Percentiles rank a stretch among this genome's conserved stretches.
Conservation (phyloP, 257 asterid genomes). For the Solanum microdontum region DNA sequence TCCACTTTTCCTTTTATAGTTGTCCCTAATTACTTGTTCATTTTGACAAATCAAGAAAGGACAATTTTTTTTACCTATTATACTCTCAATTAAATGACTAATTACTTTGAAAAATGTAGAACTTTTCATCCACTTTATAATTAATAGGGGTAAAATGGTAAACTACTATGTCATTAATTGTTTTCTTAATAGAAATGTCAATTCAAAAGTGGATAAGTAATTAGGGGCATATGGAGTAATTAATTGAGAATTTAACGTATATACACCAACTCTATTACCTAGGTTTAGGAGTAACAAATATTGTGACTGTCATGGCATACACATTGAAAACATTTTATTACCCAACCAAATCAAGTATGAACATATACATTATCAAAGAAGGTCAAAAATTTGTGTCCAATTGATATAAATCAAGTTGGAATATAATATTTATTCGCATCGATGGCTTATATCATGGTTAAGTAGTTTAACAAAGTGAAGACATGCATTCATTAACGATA, state of each 20-base stretch:
- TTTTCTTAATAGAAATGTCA: too few species aligned
- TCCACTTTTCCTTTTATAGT: too few species aligned
- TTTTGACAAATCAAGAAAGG: too few species aligned
- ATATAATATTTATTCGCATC: too few species aligned
- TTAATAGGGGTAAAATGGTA: too few species aligned
- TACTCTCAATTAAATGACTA: too few species aligned
- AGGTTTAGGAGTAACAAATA: neutral
- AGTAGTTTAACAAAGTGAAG: neutral
- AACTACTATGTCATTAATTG: too few species aligned
- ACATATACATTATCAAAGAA: neutral
- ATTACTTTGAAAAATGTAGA: too few species aligned
- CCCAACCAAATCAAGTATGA: neutral
- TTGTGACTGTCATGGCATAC: neutral
- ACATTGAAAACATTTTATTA: neutral
- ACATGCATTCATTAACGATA: neutral
- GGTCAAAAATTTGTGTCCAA: neutral
- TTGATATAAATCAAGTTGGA: neutral
- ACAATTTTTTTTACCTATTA: too few species aligned
- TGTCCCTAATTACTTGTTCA: too few species aligned
- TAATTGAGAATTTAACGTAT: neutral
- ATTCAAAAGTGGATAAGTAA: too few species aligned
- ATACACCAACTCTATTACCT: neutral
- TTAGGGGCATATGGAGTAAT: neutral
- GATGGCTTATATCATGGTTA: neutral
- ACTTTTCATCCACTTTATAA: too few species aligned